Conservation (phyloP, 768 basidiomycete species). For the Calocybe indica region DNA sequence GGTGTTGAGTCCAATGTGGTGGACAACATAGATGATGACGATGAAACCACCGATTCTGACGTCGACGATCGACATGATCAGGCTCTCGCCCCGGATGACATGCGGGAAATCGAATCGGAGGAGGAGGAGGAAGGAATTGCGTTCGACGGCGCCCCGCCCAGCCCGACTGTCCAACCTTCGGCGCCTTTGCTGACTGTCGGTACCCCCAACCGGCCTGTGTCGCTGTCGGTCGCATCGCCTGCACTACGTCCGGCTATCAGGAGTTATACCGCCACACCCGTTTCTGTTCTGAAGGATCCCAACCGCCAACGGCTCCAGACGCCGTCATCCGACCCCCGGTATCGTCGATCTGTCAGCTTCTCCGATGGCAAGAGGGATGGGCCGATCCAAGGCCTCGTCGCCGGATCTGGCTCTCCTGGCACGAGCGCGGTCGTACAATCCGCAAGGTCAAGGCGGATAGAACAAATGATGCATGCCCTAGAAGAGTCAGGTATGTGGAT, state of each 20-base stretch:
- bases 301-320: conserved; percentile 45
- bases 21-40: conserved; percentile 25
- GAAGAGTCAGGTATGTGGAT: conserved; percentile 55
- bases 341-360: conserved; percentile 91
- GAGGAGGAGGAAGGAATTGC: conserved; percentile 24
- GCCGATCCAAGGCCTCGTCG: conserved; percentile 61
- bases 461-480: conserved; percentile 71
- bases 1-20: conserved; percentile 27
- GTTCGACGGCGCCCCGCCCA: conserved; percentile 3
- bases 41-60: conserved; percentile 47
- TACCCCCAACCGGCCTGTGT: conserved; percentile 11
- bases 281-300: conserved; percentile 51
- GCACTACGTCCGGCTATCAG: conserved; percentile 39
- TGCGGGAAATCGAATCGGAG: conserved; percentile 31
- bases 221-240: conserved; percentile 24
- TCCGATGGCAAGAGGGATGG: conserved; percentile 91
- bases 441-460: conserved; percentile 73
- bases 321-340: conserved; percentile 41
- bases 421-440: conserved; percentile 35
- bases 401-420: conserved; percentile 23
- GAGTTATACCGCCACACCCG: conserved; percentile 43
- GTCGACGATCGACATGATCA: conserved; percentile 35
- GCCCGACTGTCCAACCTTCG: conserved; percentile 3
- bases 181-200: conserved; percentile 1
- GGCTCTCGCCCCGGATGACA: conserved; percentile 20